A percentile compares a stretch with the other conserved stretches of the same genome.
Conservation (phyloP, 2,329 filamentous ascomycete species). For the Fusarium albidum region DNA sequence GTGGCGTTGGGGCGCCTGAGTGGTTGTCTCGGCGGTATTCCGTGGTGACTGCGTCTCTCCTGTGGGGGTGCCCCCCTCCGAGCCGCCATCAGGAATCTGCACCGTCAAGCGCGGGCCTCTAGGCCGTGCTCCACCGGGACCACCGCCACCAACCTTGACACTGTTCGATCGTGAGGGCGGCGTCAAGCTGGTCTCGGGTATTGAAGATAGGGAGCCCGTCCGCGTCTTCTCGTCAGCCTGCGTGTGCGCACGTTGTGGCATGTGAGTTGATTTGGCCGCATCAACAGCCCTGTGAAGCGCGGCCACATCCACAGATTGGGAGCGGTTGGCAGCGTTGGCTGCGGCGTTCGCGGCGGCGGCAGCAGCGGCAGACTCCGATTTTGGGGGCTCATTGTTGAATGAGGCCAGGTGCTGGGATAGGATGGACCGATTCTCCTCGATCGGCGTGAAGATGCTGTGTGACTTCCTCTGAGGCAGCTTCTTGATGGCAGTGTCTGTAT, state of each 20-base stretch:
- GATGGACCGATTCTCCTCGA: conserved; percentile 91
- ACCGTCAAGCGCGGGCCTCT: conserved; percentile 84
- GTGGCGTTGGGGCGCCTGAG: conserved; percentile 59
- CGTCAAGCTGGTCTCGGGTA: conserved; percentile 70
- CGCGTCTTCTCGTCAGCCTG: conserved; percentile 56
- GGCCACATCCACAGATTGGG: conserved; percentile 72
- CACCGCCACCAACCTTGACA: conserved; percentile 59
- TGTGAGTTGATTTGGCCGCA: conserved; percentile 62
- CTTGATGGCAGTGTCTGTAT: conserved; percentile 62
- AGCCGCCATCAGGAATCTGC: conserved; percentile 92
- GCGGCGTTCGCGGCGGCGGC: conserved; percentile 40
- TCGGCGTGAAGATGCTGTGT: conserved; percentile 96
- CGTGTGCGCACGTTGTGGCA: conserved; percentile 59
- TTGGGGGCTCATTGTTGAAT: conserved; percentile 63
- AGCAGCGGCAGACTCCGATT: conserved; percentile 47
- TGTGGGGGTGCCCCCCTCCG: conserved; percentile 72
- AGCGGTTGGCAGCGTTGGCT: conserved; percentile 52
- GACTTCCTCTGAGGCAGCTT: conserved; percentile 79
- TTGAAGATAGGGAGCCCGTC: conserved; percentile 64
- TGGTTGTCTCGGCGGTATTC: conserved; percentile 65
- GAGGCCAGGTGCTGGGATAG: conserved; percentile 82
- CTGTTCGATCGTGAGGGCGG: conserved; percentile 84
- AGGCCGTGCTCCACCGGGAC: conserved; percentile 73
- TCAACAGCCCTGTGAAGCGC: conserved; percentile 60
- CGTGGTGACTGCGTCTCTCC: conserved; percentile 74